These are phyloP conservation scores for Thalassiosira profunda DNA, from an alignment of 108 stramenopile genomes.

Conservation along the genomic window DNA sequence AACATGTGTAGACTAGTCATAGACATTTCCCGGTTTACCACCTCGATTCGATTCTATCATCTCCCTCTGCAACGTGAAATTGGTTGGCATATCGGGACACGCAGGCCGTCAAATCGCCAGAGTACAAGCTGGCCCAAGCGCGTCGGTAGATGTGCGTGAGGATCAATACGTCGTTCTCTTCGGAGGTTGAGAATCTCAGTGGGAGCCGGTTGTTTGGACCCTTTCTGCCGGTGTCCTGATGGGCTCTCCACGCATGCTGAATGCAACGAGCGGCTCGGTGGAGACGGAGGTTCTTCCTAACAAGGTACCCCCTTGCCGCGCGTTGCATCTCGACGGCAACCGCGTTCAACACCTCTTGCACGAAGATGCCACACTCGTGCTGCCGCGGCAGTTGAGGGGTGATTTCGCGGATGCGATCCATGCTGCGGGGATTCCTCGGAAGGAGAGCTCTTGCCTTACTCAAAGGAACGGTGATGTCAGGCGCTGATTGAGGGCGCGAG, in stretches of 20 bases:
- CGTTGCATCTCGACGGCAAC: conserved; percentile 47
- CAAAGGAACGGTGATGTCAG: neutral
- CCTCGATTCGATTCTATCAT: no score
- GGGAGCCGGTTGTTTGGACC: no score
- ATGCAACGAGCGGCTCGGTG: neutral
- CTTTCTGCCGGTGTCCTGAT: neutral
- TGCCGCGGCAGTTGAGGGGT: conserved; percentile 29
- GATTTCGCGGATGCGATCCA: conserved; percentile 36
- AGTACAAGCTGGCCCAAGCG: no score
- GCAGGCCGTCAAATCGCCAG: no score
- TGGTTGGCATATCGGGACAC: no score
- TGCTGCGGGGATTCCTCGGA: conserved; percentile 20
- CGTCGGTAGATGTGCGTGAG: no score
- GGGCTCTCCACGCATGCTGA: neutral
- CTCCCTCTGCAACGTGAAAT: no score
- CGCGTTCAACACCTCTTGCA: conserved; percentile 43
- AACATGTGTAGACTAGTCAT: no score
- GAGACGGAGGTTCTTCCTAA: conserved; percentile 7
- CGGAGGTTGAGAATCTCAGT: no score
- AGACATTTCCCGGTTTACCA: no score
- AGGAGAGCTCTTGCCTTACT: conserved; percentile 29
- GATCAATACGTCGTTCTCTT: no score
- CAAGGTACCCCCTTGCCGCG: conserved; percentile 26
- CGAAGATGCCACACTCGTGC: conserved; percentile 41
- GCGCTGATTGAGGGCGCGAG: neutral